Conservation (phyloP, 2,329 filamentous ascomycete species). For the Helminthosporium solani region DNA sequence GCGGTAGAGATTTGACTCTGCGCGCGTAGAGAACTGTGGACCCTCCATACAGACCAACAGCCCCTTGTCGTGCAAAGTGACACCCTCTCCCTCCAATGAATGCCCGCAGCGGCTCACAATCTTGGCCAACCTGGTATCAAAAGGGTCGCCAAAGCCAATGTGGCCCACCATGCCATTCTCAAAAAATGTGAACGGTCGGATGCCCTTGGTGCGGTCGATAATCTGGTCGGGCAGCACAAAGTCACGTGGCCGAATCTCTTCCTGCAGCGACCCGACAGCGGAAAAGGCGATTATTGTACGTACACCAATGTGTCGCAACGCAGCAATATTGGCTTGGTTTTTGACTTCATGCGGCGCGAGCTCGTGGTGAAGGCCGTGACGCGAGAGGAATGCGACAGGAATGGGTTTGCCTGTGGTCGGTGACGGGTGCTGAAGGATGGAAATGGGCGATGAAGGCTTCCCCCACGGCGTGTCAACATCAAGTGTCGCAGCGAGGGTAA, state of each 20-base stretch:
- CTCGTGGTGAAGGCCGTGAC: conserved; percentile 87
- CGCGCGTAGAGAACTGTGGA: conserved; percentile 95
- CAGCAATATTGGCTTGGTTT: conserved; percentile 93
- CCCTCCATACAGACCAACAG: conserved; percentile 96
- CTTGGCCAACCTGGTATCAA: conserved; percentile 74
- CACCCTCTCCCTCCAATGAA: conserved; percentile 77
- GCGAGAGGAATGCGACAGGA: conserved; percentile 84
- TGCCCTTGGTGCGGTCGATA: conserved; percentile 95
- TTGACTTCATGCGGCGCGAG: conserved; percentile 94
- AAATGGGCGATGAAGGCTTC: conserved; percentile 71
- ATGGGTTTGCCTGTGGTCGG: conserved; percentile 62
- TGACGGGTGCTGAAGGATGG: conserved; percentile 83
- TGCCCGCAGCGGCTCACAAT: conserved; percentile 77
- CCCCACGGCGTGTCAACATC: conserved; percentile 87
- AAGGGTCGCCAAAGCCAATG: conserved; percentile 93
- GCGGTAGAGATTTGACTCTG: conserved; percentile 94
- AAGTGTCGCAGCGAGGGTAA: conserved; percentile 78
- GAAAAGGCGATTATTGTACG: conserved; percentile 91
- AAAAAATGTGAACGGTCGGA: conserved; percentile 95
- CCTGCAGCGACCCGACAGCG: conserved; percentile 87
- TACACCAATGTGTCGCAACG: conserved; percentile 86
- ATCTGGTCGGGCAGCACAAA: conserved; percentile 96
- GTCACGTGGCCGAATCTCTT: conserved; percentile 91
- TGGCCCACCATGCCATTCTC: conserved; percentile 89
- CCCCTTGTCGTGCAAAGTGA: conserved; percentile 79